A percentile compares a stretch with the other conserved stretches of the same genome.
These are phyloP conservation scores for Sporothrix pseudoabietina DNA, from an alignment of 2,329 filamentous ascomycete genomes.

Conservation along the genomic window DNA sequence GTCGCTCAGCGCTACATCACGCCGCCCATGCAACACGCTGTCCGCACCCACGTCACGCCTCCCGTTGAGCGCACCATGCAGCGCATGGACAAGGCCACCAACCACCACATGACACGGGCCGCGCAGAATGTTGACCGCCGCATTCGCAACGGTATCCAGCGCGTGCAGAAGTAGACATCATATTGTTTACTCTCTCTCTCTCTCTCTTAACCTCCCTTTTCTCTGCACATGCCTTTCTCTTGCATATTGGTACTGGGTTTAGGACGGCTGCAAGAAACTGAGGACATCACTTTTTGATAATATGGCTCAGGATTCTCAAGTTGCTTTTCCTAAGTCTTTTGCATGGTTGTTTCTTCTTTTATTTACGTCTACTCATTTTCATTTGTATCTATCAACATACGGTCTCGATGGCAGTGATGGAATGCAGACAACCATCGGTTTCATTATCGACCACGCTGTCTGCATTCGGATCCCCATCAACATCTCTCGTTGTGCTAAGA, in stretches of 20 bases:
- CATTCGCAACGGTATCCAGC: slow-evolving; percentile 52
- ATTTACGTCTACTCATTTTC: background rate
- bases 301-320: background rate
- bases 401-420: slow-evolving; percentile 14
- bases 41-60: slow-evolving; percentile 52
- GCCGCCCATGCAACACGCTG: slow-evolving; percentile 49
- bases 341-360: background rate
- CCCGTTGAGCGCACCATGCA: slow-evolving; percentile 51
- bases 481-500: slow-evolving; percentile 24
- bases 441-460: background rate
- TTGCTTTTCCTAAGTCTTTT: background rate
- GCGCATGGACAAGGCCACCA: slow-evolving; percentile 51
- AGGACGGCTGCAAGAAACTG: slow-evolving; percentile 5
- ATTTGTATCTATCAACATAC: background rate
- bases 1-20: slow-evolving; percentile 59
- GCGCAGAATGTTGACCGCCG: slow-evolving; percentile 52
- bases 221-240: background rate
- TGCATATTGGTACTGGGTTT: background rate
- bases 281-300: background rate
- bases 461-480: slow-evolving; percentile 6
- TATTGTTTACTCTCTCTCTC: background rate
- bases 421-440: background rate
- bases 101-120: slow-evolving; percentile 49
- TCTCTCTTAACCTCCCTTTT: background rate
- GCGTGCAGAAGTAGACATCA: slow-evolving; percentile 2